phyloP scores from a whole-genome alignment of 2,329 filamentous ascomycete genomes.

The Dothideomycetes sp. region DNA sequence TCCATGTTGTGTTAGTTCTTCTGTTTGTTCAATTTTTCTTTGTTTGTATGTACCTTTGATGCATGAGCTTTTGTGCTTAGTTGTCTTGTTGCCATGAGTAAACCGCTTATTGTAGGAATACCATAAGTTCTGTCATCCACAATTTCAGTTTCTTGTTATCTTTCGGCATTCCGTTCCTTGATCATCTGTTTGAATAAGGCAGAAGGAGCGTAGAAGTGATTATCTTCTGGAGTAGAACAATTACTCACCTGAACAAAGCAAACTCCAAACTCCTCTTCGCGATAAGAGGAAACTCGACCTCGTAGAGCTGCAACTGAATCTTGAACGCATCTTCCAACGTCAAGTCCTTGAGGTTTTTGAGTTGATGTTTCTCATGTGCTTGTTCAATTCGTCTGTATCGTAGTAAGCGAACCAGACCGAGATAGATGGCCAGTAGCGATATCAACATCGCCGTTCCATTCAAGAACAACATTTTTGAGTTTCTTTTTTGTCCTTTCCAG shows the following conservation, averaged over 20 bases:
- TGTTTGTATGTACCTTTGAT: slow-evolving; percentile 23
- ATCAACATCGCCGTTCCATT: too few species aligned
- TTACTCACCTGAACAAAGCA: slow-evolving; percentile 8
- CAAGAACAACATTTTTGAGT: too few species aligned
- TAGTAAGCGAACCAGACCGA: not conserved
- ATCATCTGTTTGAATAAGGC: too few species aligned
- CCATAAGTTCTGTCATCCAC: slow-evolving; percentile 17
- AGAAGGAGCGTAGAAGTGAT: too few species aligned
- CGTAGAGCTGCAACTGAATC: slow-evolving; percentile 12
- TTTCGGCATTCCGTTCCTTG: too few species aligned
- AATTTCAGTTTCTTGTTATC: too few species aligned
- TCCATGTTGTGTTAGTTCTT: not conserved
- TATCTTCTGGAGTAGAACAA: too few species aligned
- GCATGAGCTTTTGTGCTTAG: slow-evolving; percentile 22
- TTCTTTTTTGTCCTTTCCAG: too few species aligned
- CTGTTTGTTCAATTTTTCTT: slow-evolving; percentile 22
- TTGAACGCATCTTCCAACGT: slow-evolving; percentile 9
- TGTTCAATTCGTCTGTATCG: slow-evolving; percentile 8
- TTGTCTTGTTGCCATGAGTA: slow-evolving; percentile 14
- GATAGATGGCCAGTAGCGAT: too few species aligned
- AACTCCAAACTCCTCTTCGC: slow-evolving; percentile 11
- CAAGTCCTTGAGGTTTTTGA: not conserved
- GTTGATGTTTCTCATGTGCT: not conserved
- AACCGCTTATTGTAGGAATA: slow-evolving; percentile 14
- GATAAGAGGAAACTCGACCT: slow-evolving; percentile 14